Evolutionary conservation across 2,329 filamentous ascomycete species (phyloP), one percentile per base, ranked within the genome.

Genomic region (Mycosphaerelloides madeirae): DNA sequence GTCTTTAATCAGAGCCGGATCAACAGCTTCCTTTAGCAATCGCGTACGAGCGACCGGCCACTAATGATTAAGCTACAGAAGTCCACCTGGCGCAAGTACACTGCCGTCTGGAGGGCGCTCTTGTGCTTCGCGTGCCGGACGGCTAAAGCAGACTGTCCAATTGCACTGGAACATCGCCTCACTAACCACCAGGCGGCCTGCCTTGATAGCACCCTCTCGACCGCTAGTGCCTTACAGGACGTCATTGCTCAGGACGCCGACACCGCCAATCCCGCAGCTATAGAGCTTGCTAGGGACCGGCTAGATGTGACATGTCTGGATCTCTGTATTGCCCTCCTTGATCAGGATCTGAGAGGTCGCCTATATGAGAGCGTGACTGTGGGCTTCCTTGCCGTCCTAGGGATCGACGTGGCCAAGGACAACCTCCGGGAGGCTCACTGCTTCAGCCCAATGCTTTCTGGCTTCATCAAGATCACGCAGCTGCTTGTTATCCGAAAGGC

Each of bases 391-490:
- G 52, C 54, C 15, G 41, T 48, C 1, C 28, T 48, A 7, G 44
- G 49, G 1, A 49, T 54, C 5, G 44, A 56, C 25, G 13, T 37
- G 7, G 34, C 37, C 5, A 41, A 38, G 4, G 31, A 31, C 6
- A 38, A 20, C 12, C 49, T 57, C 22, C 29, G 34, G 13, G 40
- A 43, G 28, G 40, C 49, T 11, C 12, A 37, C 11, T 32, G 28
- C 18, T 53, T 45, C 43, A 50, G 45, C 22, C 38, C 48, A 13
- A 29, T 37, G 13, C 52, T 56, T 7, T 57, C 50, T n/a, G 52
- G 43, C 16, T 55, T 53, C 19, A 53, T 55, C 31, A 58, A 57
- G 39, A 52, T 57, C 2, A 44, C 49, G 3, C 34, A 58, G 32
- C 52, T 57, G 44, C 52, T 58, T 28, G 49, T 57, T 4, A 31